Percentiles rank a stretch among this genome's conserved stretches.
Conservation (phyloP, 225 moss, liverwort and hornwort species). For the Thuidium tamariscinum region DNA sequence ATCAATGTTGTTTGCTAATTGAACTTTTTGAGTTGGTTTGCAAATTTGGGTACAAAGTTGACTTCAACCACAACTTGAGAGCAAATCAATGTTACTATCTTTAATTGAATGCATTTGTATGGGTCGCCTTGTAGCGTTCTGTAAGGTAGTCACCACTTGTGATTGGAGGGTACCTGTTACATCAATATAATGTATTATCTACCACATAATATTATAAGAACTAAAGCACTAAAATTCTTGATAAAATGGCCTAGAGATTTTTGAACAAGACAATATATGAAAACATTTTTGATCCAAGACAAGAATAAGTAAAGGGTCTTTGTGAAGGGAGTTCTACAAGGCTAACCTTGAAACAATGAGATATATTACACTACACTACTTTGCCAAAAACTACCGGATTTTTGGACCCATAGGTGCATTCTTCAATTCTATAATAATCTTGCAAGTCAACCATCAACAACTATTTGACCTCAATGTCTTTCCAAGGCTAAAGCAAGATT, state of each 20-base stretch:
- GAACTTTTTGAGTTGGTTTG: background rate
- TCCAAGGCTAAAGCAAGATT: too few relatives aligned
- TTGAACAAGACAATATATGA: background rate
- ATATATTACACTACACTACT: background rate
- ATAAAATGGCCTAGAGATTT: background rate
- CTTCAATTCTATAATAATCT: background rate
- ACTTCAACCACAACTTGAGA: background rate
- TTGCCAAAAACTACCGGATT: background rate
- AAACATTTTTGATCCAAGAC: background rate
- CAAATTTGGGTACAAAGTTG: background rate
- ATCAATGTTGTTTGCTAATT: background rate
- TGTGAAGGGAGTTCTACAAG: too few relatives aligned
- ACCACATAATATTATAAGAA: too few relatives aligned
- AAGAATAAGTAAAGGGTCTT: background rate
- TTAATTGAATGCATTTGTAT: background rate
- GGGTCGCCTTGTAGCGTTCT: background rate
- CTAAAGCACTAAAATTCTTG: background rate
- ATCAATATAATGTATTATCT: background rate
- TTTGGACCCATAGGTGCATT: background rate
- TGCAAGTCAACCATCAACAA: too few relatives aligned
- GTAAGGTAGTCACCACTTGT: conserved; percentile 3
- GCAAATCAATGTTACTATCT: background rate
- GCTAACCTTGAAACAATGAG: background rate
- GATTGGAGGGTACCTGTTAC: conserved; percentile 5
- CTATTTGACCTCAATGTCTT: too few relatives aligned